Base-by-base conservation (phyloP, 257 asterid species). In the Nicotiana tomentosiformis region DNA sequence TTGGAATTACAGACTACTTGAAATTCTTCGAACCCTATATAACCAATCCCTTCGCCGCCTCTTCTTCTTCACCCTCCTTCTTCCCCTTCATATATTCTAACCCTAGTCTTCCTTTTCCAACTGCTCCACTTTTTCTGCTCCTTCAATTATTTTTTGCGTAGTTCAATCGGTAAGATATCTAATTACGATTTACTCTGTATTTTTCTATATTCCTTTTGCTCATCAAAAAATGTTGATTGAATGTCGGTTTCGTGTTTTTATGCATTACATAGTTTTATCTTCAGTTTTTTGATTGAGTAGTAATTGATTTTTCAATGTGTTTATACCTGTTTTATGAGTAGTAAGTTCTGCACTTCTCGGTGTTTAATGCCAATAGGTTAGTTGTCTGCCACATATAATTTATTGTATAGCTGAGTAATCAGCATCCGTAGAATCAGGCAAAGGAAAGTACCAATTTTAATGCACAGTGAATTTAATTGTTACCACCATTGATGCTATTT, bases 31-130 rank as follows among this genome's bases (percentile, higher is more conserved):
- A 79, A 83, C 86, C 82, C 82, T 86, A 86, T 77, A 77, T 18
- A 53, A 55, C 55, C 10, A 84, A 84, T 35, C 83, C 30, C 62
- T 17, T 26, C 78, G 89, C 87, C 87, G 87, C 84, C 87, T 82
- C 67, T 23, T 10, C 29, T 30, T 37, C 53, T n/a, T 56, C 37
- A 81, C 83, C 88, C 82, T 80, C 76, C 83, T 10, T 56, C 20
- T 14, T 57, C 66, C 46, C 66, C 60, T 17, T 37, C n/a, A 5
- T 3, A 3, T 53, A 62, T 7, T 39, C 30, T 2, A 15, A 17
- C 37, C 46, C 20, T 29, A 57, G 26, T 62, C 81, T 58, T 10
- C 43, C 17, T 20, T 64, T 23, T 64, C 15, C 18, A 14, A 23
- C 61, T 51, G 20, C 15, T 78, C 55, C 55, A 30, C 46, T 16